Base-by-base conservation (phyloP, 2,329 filamentous ascomycete species). In the Onygenales sp. region DNA sequence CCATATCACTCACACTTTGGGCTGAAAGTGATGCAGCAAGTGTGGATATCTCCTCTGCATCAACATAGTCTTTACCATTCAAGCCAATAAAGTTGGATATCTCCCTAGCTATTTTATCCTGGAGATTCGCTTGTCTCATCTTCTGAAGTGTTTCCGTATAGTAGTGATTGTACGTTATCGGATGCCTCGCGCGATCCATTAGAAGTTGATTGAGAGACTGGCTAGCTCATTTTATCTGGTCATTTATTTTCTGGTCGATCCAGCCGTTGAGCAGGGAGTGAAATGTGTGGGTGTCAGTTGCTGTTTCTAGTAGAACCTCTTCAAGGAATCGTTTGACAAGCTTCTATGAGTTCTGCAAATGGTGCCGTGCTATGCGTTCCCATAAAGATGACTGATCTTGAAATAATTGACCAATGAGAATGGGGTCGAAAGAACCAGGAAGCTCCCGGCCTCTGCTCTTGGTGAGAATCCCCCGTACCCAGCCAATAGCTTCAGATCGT, bases 341-440 rank as follows among this genome's bases (percentile, higher is more conserved):
- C 21, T 27, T 27, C 21, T 3, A 27, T 27, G 21, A 27, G 39
- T 77, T 65, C 1, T 57, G 61, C 42, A 74, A 63, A 49, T 74
- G 72, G 0, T 57, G 48, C 2, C 46, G 47, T 2, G 66, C 68
- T 1, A 77, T 70, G 0, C 51, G 31, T 39, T 72, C 62, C 83
- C 82, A 86, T 0, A 75, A 76, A 4, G 60, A 54, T 0, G 76
- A 80, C 55, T 86, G 82, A 36, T 83, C 73, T 14, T 67, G 69
- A 61, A 86, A 86, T 0, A 87, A 63, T n/a, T 84, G 76, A 0
- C 70, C 68, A 0, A 85, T 73, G 6, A 85, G 66, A 45, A 80
- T 61, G 0, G 82, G 77, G 51, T 83, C 82, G 65, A 81, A 84
- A 0, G 71, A 78, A 0, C 82, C 82, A 0, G 80, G 78, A 0